Base-by-base conservation (phyloP, 2,329 filamentous ascomycete species). In the Tolypocladium pustulatum region DNA sequence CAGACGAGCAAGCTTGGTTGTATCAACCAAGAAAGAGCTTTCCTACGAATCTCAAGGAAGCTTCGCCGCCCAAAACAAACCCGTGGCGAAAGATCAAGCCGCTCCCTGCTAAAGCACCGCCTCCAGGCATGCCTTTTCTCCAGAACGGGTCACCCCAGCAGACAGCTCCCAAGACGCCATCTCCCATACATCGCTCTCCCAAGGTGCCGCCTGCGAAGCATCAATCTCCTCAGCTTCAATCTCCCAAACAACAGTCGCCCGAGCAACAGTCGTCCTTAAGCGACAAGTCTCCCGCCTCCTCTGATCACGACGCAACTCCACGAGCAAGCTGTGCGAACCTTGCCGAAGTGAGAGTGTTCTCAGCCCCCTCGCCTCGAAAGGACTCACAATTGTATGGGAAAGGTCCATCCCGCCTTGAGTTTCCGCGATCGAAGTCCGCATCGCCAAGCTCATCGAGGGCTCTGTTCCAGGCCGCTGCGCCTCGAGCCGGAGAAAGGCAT, bases 41-140 rank as follows among this genome's bases (percentile, higher is more conserved):
- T n/a, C 25, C 43, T 8, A 41, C 63, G 38, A 62, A 60, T 15
- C 61, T 72, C 20, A 67, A 64, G 32, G 71, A 70, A 38, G 70
- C 71, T 5, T 72, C 69, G 4, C 70, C 70, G 8, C 71, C 71
- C 7, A 70, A 66, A 53, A 61, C 61, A 6, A 73, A 71, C 58
- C 71, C 71, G 34, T 73, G 71, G 71, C 56, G 58, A 38, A 58
- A 27, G 34, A 52, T 30, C 36, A 43, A 59, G 30, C 22, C 32
- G n/a, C 55, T 13, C n/a, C 53, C 43, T 17, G 32, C 38, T 15
- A 58, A 41, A 25, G 34, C 49, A 20, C 9, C 17, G 20, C 20
- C 49, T 22, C 49, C 49, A 4, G 20, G 30, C 10, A 22, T 34
- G 30, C 30, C 20, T 5, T 53, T 20, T 36, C 30, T 27, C 1